Conservation (phyloP, 371 early-diverging fungal genomes). For the Mortierella sp. region DNA sequence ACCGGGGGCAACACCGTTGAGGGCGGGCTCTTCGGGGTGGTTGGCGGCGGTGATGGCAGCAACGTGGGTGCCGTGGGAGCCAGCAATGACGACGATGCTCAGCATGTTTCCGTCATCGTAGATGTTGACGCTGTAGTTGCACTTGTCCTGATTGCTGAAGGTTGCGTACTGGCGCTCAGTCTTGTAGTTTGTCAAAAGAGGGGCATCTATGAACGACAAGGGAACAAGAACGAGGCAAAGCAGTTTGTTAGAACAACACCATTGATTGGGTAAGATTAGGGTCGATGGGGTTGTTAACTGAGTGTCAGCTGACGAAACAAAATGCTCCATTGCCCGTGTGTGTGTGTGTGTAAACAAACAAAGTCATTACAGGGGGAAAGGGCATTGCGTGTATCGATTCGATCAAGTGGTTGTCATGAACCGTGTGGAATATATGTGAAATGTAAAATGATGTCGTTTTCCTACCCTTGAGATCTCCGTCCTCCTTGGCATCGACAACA, state of each 20-base stretch:
- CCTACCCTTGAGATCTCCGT: slow-evolving; percentile 83
- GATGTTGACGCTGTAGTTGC: slow-evolving; percentile 93
- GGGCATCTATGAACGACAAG: slow-evolving; percentile 47
- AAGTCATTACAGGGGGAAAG: neutral
- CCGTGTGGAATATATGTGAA: neutral
- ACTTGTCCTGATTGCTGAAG: slow-evolving; percentile 83
- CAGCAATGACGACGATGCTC: slow-evolving; percentile 85
- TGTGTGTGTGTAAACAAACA: no score
- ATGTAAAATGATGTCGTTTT: neutral
- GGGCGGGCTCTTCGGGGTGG: slow-evolving; percentile 85
- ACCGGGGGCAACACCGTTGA: slow-evolving; percentile 94
- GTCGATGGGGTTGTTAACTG: neutral
- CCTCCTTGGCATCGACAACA: slow-evolving; percentile 82
- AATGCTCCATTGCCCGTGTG: neutral
- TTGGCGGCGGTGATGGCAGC: slow-evolving; percentile 89
- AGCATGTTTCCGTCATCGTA: slow-evolving; percentile 85
- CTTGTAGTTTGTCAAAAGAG: slow-evolving; percentile 81
- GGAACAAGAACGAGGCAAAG: neutral
- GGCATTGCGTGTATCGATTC: slow-evolving; percentile 9
- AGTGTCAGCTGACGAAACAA: slow-evolving; percentile 10
- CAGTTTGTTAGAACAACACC: no score
- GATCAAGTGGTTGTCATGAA: neutral
- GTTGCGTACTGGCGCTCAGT: slow-evolving; percentile 82
- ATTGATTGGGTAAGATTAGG: no score
- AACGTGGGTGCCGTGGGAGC: slow-evolving; percentile 95